These are phyloP conservation scores for Neurospora sp. DNA, from an alignment of 495 filamentous ascomycete species.

Conservation along the genomic window DNA sequence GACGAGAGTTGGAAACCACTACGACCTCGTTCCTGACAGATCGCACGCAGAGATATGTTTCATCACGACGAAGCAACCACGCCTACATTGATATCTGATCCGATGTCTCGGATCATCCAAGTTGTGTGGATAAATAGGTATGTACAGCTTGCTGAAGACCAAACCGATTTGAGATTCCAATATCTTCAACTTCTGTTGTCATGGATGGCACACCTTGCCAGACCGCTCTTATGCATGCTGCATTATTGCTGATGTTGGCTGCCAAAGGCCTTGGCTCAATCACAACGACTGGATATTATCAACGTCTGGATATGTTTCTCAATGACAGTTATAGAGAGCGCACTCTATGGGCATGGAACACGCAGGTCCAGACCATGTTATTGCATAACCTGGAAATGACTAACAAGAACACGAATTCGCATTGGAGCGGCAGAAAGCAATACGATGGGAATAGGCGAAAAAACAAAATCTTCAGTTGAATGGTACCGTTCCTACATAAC, in stretches of 20 bases:
- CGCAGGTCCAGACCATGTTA: neutral
- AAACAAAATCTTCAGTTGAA: neutral
- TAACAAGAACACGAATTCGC: neutral
- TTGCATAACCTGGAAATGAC: neutral
- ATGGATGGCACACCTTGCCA: neutral
- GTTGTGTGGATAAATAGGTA: neutral
- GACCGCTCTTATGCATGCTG: neutral
- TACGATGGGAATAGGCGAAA: neutral
- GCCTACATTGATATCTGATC: neutral
- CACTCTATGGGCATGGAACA: neutral
- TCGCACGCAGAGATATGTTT: neutral
- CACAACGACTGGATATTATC: neutral
- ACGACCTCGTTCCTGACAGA: neutral
- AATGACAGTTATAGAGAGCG: neutral
- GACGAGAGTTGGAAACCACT: neutral
- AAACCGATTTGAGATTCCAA: neutral
- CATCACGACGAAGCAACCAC: neutral
- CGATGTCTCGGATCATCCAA: neutral
- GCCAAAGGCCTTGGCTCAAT: neutral
- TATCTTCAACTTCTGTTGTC: neutral
- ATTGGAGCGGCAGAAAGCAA: neutral
- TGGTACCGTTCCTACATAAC: neutral
- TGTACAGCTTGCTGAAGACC: neutral
- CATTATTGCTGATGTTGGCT: neutral
- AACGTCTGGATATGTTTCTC: neutral